Base-by-base conservation (phyloP, 768 basidiomycete species). In the Lactarius pseudohatsudake region DNA sequence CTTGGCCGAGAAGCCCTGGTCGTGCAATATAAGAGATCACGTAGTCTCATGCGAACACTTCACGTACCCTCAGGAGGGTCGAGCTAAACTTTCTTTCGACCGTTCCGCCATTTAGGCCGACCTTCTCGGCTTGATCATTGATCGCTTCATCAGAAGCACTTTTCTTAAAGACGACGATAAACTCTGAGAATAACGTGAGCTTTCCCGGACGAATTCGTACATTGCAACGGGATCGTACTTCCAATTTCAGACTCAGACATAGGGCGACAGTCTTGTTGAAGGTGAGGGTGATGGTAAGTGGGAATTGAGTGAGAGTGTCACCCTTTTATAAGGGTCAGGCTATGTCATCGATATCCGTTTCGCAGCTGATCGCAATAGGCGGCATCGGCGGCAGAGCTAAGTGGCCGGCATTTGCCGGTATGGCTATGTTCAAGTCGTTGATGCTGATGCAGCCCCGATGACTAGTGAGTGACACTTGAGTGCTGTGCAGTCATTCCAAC, bases 101-200 rank as follows among this genome's bases (percentile, higher is more conserved):
- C n/a, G 73, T 59, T 36, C 84, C 84, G 20, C 84, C 85, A 61
- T 79, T 77, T 6, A 57, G 66, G 26, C 71, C 69, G 13, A 86
- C 78, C 1, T 78, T 73, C 0, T 75, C 66, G 8, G 74, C 78
- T 65, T 79, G 85, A 57, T 80, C 69, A 40, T 81, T 70, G 40
- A 86, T 77, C 61, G 80, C 72, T 10, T 78, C 80, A 43, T 75
- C 59, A 32, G 80, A 72, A 47, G 78, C 83, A 32, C 64, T 55
- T 2, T 81, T 73, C 73, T 85, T 86, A 77, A 87, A 86, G 8
- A 84, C 78, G 50, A 87, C 80, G 62, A 86, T 85, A 71, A 79
- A 86, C 69, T 75, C 85, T 86, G 72, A 6, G 7, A 38, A 38
- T 26, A 54, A 32, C 13, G 56, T 62, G 63, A 73, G 72, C 68